phyloP scores from a whole-genome alignment of 805 yeast species.

The Starmerella riodocensis region DNA sequence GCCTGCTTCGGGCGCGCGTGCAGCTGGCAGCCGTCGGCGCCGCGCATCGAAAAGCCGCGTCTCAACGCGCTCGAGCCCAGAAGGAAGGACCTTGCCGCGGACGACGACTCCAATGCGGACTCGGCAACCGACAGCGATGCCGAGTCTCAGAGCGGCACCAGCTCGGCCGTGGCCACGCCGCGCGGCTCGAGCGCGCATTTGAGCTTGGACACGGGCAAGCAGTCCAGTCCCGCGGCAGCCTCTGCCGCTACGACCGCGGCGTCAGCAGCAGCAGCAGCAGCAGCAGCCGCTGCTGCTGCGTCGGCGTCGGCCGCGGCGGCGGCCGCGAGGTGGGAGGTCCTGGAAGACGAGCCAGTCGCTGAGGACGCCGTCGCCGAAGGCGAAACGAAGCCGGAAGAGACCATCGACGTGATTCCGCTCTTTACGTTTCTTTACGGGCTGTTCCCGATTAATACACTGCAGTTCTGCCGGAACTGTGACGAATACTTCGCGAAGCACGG shows the following conservation, averaged over 20 bases:
- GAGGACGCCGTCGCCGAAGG: not conserved
- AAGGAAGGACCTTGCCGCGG: conserved; percentile 2
- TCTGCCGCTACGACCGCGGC: not conserved
- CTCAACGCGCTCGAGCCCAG: not conserved
- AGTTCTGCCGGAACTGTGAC: conserved; percentile 34
- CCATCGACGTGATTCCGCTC: conserved; percentile 28
- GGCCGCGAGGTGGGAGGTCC: not conserved
- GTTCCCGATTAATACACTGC: conserved; percentile 38
- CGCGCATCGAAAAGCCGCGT: too few relatives aligned
- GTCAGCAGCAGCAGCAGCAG: not conserved
- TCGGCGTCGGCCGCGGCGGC: not conserved
- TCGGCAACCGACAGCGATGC: not conserved
- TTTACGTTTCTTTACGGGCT: conserved; percentile 43
- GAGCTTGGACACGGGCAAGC: too few relatives aligned
- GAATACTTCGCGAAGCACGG: conserved; percentile 25
- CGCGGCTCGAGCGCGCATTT: not conserved
- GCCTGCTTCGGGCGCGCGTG: conserved; percentile 35
- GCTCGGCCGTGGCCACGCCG: not conserved
- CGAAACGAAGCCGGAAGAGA: conserved; percentile 1
- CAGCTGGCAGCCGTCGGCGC: conserved; percentile 26
- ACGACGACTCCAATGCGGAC: not conserved
- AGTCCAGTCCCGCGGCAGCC: not conserved
- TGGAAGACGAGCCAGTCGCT: conserved; percentile 1
- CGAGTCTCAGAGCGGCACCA: too few relatives aligned
- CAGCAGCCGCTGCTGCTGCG: not conserved